Conservation (phyloP, 2,329 filamentous ascomycete genomes). For the Botrytis paeoniae region DNA sequence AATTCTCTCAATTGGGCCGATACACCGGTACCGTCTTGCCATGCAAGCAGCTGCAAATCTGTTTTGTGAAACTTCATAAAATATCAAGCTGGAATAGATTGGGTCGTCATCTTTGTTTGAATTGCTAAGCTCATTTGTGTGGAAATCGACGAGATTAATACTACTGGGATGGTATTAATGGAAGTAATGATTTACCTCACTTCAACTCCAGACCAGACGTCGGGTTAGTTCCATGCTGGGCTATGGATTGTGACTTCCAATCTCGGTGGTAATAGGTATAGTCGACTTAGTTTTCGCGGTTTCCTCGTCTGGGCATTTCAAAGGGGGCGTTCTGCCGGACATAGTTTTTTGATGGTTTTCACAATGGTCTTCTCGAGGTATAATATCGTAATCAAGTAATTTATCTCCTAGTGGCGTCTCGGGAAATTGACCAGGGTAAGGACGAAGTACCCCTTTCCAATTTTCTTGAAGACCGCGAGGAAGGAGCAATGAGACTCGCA, state of each 20-base stretch:
- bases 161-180: background rate
- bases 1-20: background rate
- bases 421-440: background rate
- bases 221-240: no score
- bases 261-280: background rate
- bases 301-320: background rate
- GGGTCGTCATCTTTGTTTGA: background rate
- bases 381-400: background rate
- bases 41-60: background rate
- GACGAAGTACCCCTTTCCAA: background rate
- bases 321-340: background rate
- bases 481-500: background rate
- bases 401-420: background rate
- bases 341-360: background rate
- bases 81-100: background rate
- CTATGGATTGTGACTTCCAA: background rate
- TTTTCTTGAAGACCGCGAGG: background rate
- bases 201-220: no score
- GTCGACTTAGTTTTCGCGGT: background rate
- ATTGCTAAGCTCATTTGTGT: background rate
- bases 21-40: fast-evolving
- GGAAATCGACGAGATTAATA: background rate
- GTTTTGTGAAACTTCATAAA: background rate
- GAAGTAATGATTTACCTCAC: background rate
- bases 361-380: background rate